phyloP scores from a whole-genome alignment of 805 yeast genomes.

The Zygosaccharomyces bisporus region DNA sequence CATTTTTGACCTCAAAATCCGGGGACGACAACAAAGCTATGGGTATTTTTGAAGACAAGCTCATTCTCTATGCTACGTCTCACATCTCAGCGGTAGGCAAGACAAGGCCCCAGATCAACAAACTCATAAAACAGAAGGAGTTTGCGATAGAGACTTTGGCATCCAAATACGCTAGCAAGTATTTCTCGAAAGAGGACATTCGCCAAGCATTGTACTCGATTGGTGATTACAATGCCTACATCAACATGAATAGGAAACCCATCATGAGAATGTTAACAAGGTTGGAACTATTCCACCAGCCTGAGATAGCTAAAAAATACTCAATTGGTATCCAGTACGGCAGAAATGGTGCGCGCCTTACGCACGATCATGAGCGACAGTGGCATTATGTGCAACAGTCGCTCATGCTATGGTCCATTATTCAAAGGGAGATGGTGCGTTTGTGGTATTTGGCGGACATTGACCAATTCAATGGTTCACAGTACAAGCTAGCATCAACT shows the following conservation, averaged over 20 bases:
- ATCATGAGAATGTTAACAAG: conserved; percentile 58
- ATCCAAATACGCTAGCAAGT: conserved; percentile 42
- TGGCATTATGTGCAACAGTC: conserved; percentile 74
- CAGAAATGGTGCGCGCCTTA: conserved; percentile 61
- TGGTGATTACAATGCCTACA: conserved; percentile 73
- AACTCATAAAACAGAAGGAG: conserved; percentile 63
- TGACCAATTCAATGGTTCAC: conserved; percentile 55
- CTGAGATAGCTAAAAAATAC: conserved; percentile 40
- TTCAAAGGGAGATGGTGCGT: conserved; percentile 73
- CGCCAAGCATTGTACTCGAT: conserved; percentile 70
- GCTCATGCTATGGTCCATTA: conserved; percentile 67
- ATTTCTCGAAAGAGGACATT: conserved; percentile 55
- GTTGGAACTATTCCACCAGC: conserved; percentile 45
- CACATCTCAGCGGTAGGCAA: conserved; percentile 61
- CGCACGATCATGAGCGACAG: conserved; percentile 71
- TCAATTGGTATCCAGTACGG: conserved; percentile 65
- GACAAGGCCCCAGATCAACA: conserved; percentile 49
- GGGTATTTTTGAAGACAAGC: conserved; percentile 52
- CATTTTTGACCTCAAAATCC: conserved; percentile 42
- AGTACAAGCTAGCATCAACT: conserved; percentile 60
- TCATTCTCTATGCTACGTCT: conserved; percentile 59
- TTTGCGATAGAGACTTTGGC: conserved; percentile 61
- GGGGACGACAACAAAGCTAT: conserved; percentile 38
- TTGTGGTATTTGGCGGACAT: conserved; percentile 75
- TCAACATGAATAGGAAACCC: conserved; percentile 65